A percentile compares a stretch with the other conserved stretches of the same genome.
Conservation (phyloP, 345 rosid genomes). For the Lepidium didymum region DNA sequence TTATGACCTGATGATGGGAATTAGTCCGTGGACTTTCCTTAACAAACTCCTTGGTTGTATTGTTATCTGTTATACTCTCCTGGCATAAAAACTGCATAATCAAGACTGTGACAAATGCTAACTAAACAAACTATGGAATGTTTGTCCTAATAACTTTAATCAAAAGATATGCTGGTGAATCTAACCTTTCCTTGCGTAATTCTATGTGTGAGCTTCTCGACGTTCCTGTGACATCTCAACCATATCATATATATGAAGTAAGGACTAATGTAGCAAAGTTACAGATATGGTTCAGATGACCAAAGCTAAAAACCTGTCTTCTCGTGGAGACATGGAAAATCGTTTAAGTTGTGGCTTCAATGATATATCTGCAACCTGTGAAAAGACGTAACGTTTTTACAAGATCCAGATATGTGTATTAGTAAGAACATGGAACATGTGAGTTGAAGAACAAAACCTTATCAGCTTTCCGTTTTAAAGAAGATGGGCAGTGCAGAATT, state of each 20-base stretch:
- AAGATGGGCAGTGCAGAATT: conserved; percentile 26
- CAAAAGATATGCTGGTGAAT: not conserved
- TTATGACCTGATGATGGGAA: conserved; percentile 25
- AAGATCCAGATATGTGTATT: not conserved
- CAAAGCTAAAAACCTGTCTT: conserved; percentile 45
- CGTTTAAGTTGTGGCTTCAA: conserved; percentile 49
- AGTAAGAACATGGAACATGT: not conserved
- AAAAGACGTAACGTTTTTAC: not conserved
- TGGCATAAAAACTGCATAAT: conserved; percentile 35
- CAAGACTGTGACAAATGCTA: not conserved
- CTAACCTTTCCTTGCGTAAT: conserved; percentile 38
- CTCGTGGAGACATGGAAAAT: conserved; percentile 46
- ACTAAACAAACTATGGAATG: not conserved
- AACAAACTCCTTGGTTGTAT: conserved; percentile 18
- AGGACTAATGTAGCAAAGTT: not conserved
- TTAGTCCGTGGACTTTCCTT: conserved; percentile 26
- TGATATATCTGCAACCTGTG: conserved; percentile 45
- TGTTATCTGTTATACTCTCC: conserved; percentile 22
- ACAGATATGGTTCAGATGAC: not conserved
- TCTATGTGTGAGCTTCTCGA: conserved; percentile 2
- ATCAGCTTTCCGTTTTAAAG: conserved; percentile 75
- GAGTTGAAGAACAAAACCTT: conserved; percentile 24
- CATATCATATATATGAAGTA: not conserved
- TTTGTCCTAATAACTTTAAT: not conserved
- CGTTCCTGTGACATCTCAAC: conserved; percentile 18